A percentile compares a stretch with the other conserved stretches of the same genome.
Evolutionary conservation across 768 basidiomycete genomes (phyloP).

Genomic region (Tylopilus cervinicoccineus): DNA sequence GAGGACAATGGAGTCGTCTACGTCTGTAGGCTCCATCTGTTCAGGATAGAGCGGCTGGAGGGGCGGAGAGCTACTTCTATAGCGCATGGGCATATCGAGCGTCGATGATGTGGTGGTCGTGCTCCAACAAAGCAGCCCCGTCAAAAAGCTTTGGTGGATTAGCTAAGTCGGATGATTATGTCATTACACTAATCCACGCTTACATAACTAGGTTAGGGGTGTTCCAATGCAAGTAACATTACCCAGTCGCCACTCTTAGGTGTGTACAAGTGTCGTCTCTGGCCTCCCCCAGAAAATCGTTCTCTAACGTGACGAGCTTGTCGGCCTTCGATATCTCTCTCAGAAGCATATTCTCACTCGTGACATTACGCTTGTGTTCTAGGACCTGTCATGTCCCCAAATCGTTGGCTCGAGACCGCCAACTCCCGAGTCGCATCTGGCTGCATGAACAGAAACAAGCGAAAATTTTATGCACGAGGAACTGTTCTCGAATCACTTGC

Average conservation of each 20-base stretch:
- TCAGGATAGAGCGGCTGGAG: conserved; percentile 13
- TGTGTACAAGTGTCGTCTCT: conserved; percentile 17
- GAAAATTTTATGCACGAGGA: conserved; percentile 50
- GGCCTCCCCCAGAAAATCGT: conserved; percentile 9
- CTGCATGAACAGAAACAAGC: conserved; percentile 58
- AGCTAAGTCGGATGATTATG: conserved; percentile 7
- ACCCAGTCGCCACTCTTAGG: no score
- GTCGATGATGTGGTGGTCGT: conserved; percentile 25
- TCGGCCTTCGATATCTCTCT: conserved; percentile 40
- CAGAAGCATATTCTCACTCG: conserved; percentile 58
- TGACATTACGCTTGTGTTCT: conserved; percentile 41
- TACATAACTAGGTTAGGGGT: no score
- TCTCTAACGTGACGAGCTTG: conserved; percentile 26
- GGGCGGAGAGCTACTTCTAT: conserved; percentile 18
- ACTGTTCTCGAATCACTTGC: conserved; percentile 57
- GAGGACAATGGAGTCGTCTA: conserved; percentile 66
- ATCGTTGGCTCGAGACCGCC: conserved; percentile 52
- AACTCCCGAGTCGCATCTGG: conserved; percentile 58
- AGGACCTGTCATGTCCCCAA: conserved; percentile 60
- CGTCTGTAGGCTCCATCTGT: conserved; percentile 38
- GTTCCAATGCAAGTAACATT: no score
- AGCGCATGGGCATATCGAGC: conserved; percentile 30
- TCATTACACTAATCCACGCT: no score
- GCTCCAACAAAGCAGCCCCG: conserved; percentile 1
- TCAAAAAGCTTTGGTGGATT: background rate